Evolutionary conservation across 2,329 filamentous ascomycete genomes (phyloP).

Genomic region (Cadophora luteo-olivacea): DNA sequence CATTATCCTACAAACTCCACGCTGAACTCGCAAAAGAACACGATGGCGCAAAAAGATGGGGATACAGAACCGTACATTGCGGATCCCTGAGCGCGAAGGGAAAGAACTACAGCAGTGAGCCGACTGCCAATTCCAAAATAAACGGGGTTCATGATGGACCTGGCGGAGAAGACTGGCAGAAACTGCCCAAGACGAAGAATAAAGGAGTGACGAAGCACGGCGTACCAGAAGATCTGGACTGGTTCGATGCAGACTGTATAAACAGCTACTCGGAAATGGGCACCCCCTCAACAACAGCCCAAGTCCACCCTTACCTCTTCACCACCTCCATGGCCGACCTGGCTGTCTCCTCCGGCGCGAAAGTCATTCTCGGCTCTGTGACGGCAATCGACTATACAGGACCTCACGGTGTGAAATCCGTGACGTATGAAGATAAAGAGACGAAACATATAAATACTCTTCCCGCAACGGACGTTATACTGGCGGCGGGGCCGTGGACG

Average conservation of each 20-base stretch:
- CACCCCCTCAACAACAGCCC: conserved; percentile 79
- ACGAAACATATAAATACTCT: conserved; percentile 56
- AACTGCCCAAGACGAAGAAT: conserved; percentile 64
- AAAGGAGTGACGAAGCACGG: conserved; percentile 60
- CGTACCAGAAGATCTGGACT: conserved; percentile 81
- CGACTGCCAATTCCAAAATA: background rate
- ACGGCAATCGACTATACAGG: conserved; percentile 67
- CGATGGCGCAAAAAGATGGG: conserved; percentile 79
- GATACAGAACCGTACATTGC: conserved; percentile 80
- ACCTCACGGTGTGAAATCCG: conserved; percentile 69
- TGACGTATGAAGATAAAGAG: conserved; percentile 66
- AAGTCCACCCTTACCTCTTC: conserved; percentile 92
- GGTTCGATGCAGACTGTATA: conserved; percentile 75
- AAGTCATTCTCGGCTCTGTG: conserved; percentile 72
- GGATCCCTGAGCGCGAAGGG: conserved; percentile 53
- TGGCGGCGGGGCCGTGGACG: conserved; percentile 66
- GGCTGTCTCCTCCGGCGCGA: conserved; percentile 71
- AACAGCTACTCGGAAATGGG: conserved; percentile 84
- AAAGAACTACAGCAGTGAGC: conserved; percentile 24
- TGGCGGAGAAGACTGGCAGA: conserved; percentile 59
- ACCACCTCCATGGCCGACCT: conserved; percentile 83
- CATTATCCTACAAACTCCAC: conserved; percentile 84
- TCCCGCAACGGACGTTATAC: conserved; percentile 53
- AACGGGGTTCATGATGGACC: conserved; percentile 1
- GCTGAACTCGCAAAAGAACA: conserved; percentile 85